phyloP scores from a whole-genome alignment of 768 basidiomycete genomes.

The Chalciporus piperatus region DNA sequence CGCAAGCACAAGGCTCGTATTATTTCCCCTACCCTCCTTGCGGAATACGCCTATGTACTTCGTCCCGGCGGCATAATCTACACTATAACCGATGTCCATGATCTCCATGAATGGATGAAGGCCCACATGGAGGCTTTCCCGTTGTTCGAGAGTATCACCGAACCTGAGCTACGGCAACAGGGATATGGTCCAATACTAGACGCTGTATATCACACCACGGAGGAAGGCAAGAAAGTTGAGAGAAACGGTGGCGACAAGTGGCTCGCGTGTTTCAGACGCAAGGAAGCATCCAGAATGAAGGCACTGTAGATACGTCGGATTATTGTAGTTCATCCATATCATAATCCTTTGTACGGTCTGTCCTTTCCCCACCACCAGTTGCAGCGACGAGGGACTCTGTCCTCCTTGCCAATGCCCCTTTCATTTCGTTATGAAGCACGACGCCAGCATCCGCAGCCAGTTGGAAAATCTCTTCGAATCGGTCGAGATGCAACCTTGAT shows the following conservation, averaged over 20 bases:
- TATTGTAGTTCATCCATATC: slow-evolving; percentile 38
- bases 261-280: slow-evolving; percentile 85
- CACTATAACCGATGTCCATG: slow-evolving; percentile 95
- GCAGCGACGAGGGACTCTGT: slow-evolving; percentile 62
- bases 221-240: slow-evolving; percentile 97
- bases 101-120: slow-evolving; percentile 95
- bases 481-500: slow-evolving; percentile 87
- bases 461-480: slow-evolving; percentile 86
- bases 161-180: slow-evolving; percentile 69
- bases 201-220: slow-evolving; percentile 80
- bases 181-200: slow-evolving; percentile 79
- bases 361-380: slow-evolving; percentile 49
- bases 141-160: slow-evolving; percentile 77
- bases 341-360: slow-evolving; percentile 31
- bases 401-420: slow-evolving; percentile 57
- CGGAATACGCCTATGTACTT: slow-evolving; percentile 95
- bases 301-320: slow-evolving; percentile 11
- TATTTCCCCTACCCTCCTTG: slow-evolving; percentile 94
- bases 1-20: slow-evolving; percentile 99
- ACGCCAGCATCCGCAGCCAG: slow-evolving; percentile 75
- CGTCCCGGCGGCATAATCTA: slow-evolving; percentile 94
- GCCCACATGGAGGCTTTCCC: slow-evolving; percentile 85
- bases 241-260: slow-evolving; percentile 89
- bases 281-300: slow-evolving; percentile 27
- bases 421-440: slow-evolving; percentile 85